Conservation (phyloP, 371 early-diverging fungal genomes). For the Mortierella polycephala region DNA sequence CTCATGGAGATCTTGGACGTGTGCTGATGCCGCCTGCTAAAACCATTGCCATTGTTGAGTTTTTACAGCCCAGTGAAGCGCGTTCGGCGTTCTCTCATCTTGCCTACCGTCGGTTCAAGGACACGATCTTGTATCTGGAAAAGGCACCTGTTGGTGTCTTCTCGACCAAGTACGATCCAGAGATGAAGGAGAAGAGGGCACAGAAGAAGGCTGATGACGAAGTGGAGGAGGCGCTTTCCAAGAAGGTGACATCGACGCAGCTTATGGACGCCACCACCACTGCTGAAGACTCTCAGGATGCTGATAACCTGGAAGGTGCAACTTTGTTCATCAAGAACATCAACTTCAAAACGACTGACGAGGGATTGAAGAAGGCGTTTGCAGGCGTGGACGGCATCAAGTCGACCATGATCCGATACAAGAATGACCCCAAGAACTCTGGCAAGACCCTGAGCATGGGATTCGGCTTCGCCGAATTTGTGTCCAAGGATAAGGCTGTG, state of each 20-base stretch:
- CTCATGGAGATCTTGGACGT: conserved; percentile 88
- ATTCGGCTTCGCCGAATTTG: conserved; percentile 97
- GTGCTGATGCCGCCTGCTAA: conserved; percentile 93
- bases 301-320: conserved; percentile 64
- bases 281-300: conserved; percentile 52
- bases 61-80: conserved; percentile 88
- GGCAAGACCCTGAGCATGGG: conserved; percentile 89
- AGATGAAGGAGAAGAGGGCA: conserved; percentile 51
- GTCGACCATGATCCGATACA: conserved; percentile 80
- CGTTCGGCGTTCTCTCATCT: conserved; percentile 88
- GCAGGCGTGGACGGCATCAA: conserved; percentile 76
- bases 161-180: conserved; percentile 66
- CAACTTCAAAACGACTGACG: conserved; percentile 88
- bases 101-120: conserved; percentile 92
- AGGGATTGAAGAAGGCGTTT: conserved; percentile 77
- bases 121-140: conserved; percentile 91
- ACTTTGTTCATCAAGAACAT: conserved; percentile 96
- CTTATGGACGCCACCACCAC: conserved; percentile 53
- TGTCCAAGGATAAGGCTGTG: conserved; percentile 77
- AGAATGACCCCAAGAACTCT: conserved; percentile 83
- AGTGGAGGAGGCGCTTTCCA: conserved; percentile 54
- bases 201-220: conserved; percentile 40
- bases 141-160: conserved; percentile 92
- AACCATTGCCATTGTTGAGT: conserved; percentile 96
- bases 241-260: conserved; percentile 58